phyloP scores from a whole-genome alignment of 1,139 yeast genomes.

The Hyphopichia buzzinii region DNA sequence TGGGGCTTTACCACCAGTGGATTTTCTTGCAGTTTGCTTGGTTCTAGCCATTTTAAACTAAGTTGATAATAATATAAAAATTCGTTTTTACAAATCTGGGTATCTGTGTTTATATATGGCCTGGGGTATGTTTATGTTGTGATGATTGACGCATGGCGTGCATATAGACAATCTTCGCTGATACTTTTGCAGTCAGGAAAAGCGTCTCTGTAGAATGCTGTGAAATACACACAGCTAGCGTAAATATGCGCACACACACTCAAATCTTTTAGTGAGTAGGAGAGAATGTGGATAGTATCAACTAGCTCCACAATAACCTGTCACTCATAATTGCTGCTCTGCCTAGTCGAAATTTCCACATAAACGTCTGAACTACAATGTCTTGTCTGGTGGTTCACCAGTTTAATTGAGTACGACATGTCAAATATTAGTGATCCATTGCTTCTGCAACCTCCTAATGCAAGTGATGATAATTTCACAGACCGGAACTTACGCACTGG shows the following conservation, averaged over 20 bases:
- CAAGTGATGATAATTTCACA: too few species aligned
- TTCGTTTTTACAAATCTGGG: background rate
- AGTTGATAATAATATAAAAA: constrained; percentile 4
- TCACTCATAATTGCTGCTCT: too few species aligned
- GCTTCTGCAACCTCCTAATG: too few species aligned
- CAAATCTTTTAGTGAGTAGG: too few species aligned
- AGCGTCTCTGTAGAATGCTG: background rate
- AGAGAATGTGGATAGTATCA: too few species aligned
- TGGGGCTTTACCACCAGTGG: constrained; percentile 99
- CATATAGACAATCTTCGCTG: background rate
- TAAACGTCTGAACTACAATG: too few species aligned
- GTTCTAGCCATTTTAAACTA: constrained; percentile 84
- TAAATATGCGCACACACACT: background rate
- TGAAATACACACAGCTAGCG: background rate
- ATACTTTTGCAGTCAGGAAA: background rate
- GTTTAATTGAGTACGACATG: too few species aligned
- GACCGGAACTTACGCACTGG: background rate
- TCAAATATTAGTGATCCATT: too few species aligned
- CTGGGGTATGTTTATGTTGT: background rate
- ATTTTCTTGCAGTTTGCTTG: constrained; percentile 97
- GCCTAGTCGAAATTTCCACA: too few species aligned
- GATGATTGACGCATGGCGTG: background rate
- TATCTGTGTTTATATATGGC: background rate
- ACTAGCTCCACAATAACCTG: too few species aligned
- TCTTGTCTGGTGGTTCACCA: too few species aligned